phyloP scores from a whole-genome alignment of 495 filamentous ascomycete species.

The Neurospora pannonica region DNA sequence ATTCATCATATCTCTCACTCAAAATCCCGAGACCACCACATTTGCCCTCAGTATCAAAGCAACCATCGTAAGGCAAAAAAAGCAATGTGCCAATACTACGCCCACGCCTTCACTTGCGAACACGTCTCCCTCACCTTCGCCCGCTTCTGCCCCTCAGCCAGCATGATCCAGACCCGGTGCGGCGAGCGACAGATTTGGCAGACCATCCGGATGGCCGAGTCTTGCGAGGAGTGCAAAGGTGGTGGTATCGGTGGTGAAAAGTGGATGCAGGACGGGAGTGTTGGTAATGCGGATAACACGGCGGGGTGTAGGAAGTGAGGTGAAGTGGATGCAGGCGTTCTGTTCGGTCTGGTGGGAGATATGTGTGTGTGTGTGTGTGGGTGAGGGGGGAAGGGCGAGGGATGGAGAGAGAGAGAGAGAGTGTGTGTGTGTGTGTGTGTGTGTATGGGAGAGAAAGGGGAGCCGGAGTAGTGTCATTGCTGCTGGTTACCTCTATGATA shows the following conservation, averaged over 20 bases:
- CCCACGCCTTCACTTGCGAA: slow-evolving; percentile 20
- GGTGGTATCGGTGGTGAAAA: background rate
- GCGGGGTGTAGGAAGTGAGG: background rate
- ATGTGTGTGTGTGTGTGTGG: too few species aligned
- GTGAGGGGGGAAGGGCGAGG: background rate
- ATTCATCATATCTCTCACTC: background rate
- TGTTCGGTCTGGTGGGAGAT: background rate
- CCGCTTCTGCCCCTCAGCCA: slow-evolving; percentile 17
- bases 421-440: too few species aligned
- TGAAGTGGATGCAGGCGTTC: background rate
- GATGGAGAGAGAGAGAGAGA: background rate
- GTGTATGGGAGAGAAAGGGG: background rate
- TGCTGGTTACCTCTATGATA: too few species aligned
- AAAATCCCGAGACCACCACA: background rate
- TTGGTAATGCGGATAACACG: background rate
- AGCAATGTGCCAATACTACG: slow-evolving; percentile 28
- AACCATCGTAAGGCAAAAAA: background rate
- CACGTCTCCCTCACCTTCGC: slow-evolving; percentile 19
- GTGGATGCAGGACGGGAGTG: background rate
- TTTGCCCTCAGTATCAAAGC: background rate
- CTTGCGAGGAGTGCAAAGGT: slow-evolving; percentile 20
- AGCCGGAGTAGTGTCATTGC: too few species aligned
- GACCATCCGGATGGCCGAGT: slow-evolving; percentile 18
- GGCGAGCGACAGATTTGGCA: slow-evolving; percentile 21
- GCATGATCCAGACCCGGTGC: slow-evolving; percentile 22